Base-by-base conservation (phyloP, 1,284 basidiomycete genomes). In the Puccinia novopanici region DNA sequence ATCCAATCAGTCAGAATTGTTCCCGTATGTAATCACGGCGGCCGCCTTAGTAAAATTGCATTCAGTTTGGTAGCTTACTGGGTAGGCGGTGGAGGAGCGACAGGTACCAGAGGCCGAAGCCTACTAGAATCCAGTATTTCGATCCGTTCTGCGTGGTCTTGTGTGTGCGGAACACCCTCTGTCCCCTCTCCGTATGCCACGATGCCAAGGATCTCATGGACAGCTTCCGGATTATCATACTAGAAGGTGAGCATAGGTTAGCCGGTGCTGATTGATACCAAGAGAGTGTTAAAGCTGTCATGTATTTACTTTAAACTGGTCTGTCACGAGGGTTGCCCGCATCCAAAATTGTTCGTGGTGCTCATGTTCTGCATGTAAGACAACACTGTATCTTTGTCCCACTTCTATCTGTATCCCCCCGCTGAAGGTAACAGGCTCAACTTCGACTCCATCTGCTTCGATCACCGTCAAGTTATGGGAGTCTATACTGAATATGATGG, bases 381-480 rank as follows among this genome's bases (percentile, higher is more conserved):
- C 75, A 24, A 84, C 84, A 19, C 76, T 81, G 50, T 83, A 83
- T 22, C 84, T 82, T 59, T 82, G 82, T 2, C 82, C 84, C 8
- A 83, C 81, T 19, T 81, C 83, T 13, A 85, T 59, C 40, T 81
- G 75, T n/a, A 85, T 63, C 19, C 78, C 67, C 34, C 81, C 79
- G 0, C 45, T 55, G 3, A 84, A 82, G 24, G 45, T 52, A 30
- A 82, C 50, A 0, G 84, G 84, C 68, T 82, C 82, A 37, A 85
- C 82, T 34, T 82, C 77, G 8, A 81, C 75, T 12, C 84, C 84
- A 72, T 85, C 84, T 3, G 81, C 83, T 75, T 84, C 84, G 65
- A 85, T 75, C 52, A 85, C 83, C 1, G 83, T 84, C 19, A 85
- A 73, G 17, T 80, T 81, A 81, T 85, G 84, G n/a, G 76, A 77